Conservation (phyloP, 1,284 basidiomycete species). For the Cutaneotrichosporon sp. region DNA sequence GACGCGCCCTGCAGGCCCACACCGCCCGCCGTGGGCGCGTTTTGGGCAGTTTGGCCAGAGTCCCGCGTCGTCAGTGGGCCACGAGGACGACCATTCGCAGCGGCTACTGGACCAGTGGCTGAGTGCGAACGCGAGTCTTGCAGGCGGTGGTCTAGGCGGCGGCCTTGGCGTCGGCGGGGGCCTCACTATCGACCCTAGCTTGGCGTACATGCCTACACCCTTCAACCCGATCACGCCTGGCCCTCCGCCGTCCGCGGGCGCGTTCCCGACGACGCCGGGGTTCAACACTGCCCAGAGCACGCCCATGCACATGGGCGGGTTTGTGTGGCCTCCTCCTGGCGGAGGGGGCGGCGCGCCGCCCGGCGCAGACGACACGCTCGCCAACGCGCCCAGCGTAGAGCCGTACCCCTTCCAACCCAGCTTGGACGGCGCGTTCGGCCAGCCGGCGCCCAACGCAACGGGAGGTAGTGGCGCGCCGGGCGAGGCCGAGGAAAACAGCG, state of each 20-base stretch:
- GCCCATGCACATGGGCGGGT: not conserved
- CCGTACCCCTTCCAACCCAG: not conserved
- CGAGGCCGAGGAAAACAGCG: slow-evolving; percentile 31
- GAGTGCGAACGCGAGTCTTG: slow-evolving; percentile 38
- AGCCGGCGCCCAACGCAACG: slow-evolving; percentile 9
- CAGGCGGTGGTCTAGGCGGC: slow-evolving; percentile 24
- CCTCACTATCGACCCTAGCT: not conserved
- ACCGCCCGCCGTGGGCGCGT: slow-evolving; percentile 9
- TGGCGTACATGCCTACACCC: too few species aligned
- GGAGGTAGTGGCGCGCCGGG: slow-evolving; percentile 8
- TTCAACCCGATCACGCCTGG: not conserved
- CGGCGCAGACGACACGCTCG: not conserved
- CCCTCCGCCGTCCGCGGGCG: not conserved
- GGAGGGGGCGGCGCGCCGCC: not conserved
- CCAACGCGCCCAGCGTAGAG: slow-evolving; percentile 1
- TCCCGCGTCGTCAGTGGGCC: slow-evolving; percentile 19
- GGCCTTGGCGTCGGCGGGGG: too few species aligned
- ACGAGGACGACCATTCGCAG: slow-evolving; percentile 47
- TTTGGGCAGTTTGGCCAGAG: slow-evolving; percentile 9
- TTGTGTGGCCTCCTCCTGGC: not conserved
- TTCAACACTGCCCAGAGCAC: not conserved
- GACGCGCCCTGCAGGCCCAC: not conserved
- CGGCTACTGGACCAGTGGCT: slow-evolving; percentile 48
- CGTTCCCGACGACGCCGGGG: not conserved
- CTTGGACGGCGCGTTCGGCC: too few species aligned